Evolutionary conservation across 163 green algal species (phyloP).

Genomic region (Chlamydomonas reinhardtii): DNA sequence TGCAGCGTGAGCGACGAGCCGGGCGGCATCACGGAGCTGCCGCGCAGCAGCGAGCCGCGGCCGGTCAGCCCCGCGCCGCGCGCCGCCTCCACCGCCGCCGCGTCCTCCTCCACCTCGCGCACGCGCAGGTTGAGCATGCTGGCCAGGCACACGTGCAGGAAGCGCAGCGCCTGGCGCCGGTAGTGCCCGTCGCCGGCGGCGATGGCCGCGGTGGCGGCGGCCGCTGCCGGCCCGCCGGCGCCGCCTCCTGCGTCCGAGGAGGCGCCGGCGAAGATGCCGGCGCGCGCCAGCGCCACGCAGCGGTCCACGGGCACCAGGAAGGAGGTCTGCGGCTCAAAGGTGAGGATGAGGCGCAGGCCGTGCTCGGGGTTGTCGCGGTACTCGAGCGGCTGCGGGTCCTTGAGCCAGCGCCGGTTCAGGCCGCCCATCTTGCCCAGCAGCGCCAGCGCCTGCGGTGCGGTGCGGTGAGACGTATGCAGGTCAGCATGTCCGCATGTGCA

Average conservation of each 20-base stretch:
- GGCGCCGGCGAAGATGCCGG: constrained; percentile 26
- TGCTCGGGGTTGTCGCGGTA: constrained; percentile 92
- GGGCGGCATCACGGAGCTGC: not conserved
- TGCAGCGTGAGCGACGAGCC: no score
- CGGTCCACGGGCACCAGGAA: constrained; percentile 97
- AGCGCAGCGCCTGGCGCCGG: constrained; percentile 75
- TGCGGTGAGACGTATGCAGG: not conserved
- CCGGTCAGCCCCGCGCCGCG: constrained; percentile 2
- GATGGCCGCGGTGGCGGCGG: not conserved
- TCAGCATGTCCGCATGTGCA: no score
- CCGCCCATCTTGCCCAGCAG: constrained; percentile 97
- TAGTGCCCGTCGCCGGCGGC: constrained; percentile 54
- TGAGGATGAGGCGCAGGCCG: constrained; percentile 95
- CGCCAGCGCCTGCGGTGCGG: constrained; percentile 64
- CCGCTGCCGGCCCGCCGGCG: not conserved
- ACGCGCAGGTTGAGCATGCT: constrained; percentile 85
- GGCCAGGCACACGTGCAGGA: constrained; percentile 89
- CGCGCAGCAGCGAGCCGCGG: constrained; percentile 3
- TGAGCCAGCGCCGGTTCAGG: constrained; percentile 91
- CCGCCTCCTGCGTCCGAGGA: not conserved
- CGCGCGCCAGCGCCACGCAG: constrained; percentile 70
- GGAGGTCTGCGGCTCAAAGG: constrained; percentile 90
- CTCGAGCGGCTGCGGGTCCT: constrained; percentile 68
- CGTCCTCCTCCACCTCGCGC: constrained; percentile 53
- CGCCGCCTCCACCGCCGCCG: constrained; percentile 18